Evolutionary conservation across 192 early-diverging fungal genomes (phyloP), one percentile per base, ranked within the genome.

Genomic region (Coemansia sp.): DNA sequence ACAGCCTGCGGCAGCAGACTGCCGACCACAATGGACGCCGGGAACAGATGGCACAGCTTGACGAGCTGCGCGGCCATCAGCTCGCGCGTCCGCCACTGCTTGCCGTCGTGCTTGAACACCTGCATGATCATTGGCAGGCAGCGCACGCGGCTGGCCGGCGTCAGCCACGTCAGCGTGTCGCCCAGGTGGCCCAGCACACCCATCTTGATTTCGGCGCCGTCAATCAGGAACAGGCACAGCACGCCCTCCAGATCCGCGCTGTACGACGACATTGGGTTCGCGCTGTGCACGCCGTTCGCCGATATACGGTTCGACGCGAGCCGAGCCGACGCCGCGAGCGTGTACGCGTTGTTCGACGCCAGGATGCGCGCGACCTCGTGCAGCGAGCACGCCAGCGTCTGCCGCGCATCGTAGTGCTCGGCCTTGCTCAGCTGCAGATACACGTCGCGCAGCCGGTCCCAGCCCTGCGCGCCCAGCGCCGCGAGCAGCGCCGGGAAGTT

Each of bases 11-110:
- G 90, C 54, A 92, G 56, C 28, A 92, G 61, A 28, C 87, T 80
- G 55, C 81, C 75, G 6, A 92, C 78, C 1, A 90, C 83, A 47
- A 80, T 72, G 4, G 74, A 58, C 1, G 81, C 81, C 12, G 88
- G 81, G 53, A 86, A 88, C 24, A 88, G 55, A 22, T 81, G 68
- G 38, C 87, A 86, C 29, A 92, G 71, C 7, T 70, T 74, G 6
- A 86, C 76, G 12, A 92, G 56, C 62, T 92, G 90, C 24, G 63
- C 64, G 3, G 88, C 85, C 64, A 92, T 78, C 28, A 85, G 80
- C 62, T 92, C 85, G 33, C 90, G 77, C 27, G 88, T 71, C 12
- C 89, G 82, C 90, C 90, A 92, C 55, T 87, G 85, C 43, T 69
- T 81, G 44, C 82, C 85, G 45, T 89, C 83, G 49, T 86, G 86